A percentile compares a stretch with the other conserved stretches of the same genome.
Conservation (phyloP, 495 filamentous ascomycete species). For the Monascus purpureus region DNA sequence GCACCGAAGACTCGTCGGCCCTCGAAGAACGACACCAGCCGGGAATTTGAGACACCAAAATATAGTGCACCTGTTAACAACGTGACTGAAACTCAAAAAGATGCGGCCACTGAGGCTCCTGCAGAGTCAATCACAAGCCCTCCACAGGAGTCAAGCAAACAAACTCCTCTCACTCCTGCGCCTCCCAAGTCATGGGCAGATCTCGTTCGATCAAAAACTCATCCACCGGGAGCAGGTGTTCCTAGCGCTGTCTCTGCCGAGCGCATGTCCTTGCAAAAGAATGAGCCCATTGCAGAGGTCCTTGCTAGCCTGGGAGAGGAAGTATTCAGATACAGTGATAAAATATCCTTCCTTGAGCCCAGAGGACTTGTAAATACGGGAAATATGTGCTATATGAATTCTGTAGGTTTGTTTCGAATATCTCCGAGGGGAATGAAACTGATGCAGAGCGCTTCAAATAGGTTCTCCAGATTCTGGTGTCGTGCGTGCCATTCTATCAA, state of each 20-base stretch:
- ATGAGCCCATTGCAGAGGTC: constrained; percentile 56
- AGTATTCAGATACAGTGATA: constrained; percentile 40
- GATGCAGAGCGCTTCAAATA: constrained; percentile 14
- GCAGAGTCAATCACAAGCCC: constrained; percentile 12
- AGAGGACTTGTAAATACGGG: constrained; percentile 90
- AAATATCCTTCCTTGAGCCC: constrained; percentile 79
- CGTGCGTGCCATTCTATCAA: constrained; percentile 85
- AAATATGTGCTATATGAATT: constrained; percentile 99
- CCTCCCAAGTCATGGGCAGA: constrained; percentile 67
- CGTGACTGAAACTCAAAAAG: constrained; percentile 8
- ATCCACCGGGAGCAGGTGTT: constrained; percentile 12
- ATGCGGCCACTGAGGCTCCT: constrained; percentile 5
- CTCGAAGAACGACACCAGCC: constrained; percentile 25
- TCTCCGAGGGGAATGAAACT: too few relatives aligned
- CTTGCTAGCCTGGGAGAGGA: constrained; percentile 51
- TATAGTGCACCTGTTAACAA: constrained; percentile 10
- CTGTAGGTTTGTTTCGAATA: constrained; percentile 44
- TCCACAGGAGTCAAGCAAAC: constrained; percentile 16
- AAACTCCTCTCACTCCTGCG: constrained; percentile 25
- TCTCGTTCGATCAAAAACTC: constrained; percentile 44
- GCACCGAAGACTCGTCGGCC: constrained; percentile 25
- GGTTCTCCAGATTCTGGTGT: constrained; percentile 88
- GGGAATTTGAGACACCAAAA: constrained; percentile 24
- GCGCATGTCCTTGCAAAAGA: constrained; percentile 34
- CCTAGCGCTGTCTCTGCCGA: constrained; percentile 14